Base-by-base conservation (phyloP, 768 basidiomycete species). In the Sutorius australiensis region DNA sequence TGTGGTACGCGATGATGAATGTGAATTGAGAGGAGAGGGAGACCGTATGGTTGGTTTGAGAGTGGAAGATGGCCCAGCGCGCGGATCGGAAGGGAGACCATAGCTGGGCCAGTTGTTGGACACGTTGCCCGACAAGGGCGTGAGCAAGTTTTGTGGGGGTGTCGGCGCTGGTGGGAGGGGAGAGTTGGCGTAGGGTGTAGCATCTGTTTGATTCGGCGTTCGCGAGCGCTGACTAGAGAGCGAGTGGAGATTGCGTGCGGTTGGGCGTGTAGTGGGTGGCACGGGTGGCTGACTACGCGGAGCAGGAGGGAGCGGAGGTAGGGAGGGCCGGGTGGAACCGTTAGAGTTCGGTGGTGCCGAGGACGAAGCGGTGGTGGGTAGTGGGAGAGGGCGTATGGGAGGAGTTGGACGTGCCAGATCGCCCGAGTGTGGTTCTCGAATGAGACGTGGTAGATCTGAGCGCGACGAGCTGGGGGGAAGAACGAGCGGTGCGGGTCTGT, bases 401-500 rank as follows among this genome's bases (percentile, higher is more conserved):
- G 47, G 34, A 5, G 42, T n/a, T n/a, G 30, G 17, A 1, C 77
- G 72, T 8, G 72, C 59, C 0, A 84, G 80, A 57, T 89, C 87
- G 16, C 80, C 77, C 14, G 71, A 70, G 55, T 72, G 60, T 27
- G 76, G 77, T 56, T 89, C 84, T 46, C 84, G 80, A 38, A 88
- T 79, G 51, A 92, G 74, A 17, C 82, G 82, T 6, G 92, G 92
- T 1, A 93, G 80, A 63, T 87, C 85, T 14, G 75, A 72, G 37
- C 83, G 74, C 4, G 74, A 73, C 11, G 76, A 66, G 53, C 77
- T 77, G 1, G 77, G 76, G 16, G 80, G 77, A 10, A 95, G 76
- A 58, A 87, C 82, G n/a, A 95, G 73, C 0, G 93, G 92, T 0
- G 92, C 87, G 5, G 92, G 93, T 54, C 92, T 74, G 37, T 76